Base-by-base conservation (phyloP, 1,284 basidiomycete genomes). In the Boletus holoroseus region DNA sequence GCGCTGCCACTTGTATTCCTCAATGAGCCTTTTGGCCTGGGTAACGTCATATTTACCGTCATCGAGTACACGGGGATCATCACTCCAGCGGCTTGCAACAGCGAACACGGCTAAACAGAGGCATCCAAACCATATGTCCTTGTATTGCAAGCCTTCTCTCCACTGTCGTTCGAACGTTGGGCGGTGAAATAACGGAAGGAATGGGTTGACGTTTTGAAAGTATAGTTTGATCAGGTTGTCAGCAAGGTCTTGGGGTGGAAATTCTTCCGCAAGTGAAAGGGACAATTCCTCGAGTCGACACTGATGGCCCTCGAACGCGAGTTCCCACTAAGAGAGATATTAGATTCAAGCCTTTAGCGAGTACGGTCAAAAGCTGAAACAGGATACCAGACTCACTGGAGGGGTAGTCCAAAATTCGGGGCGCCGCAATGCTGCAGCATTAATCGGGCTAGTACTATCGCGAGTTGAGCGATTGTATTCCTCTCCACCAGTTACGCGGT, bases 31-130 rank as follows among this genome's bases (percentile, higher is more conserved):
- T 40, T 63, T 59, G 37, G 54, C 55, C 38, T 42, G 53, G 3
- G 60, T 55, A n/a, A 50, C 32, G 11, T 46, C 50, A 34, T 62
- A 59, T 54, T 69, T 56, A 43, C 55, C 66, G 22, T 70, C 63
- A 18, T 74, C 73, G 51, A 86, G 67, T 1, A 88, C 82, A 5
- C 85, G 73, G 0, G 75, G 72, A 63, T 92, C 86, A 51, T 81
- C 71, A 50, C 79, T 76, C 74, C 79, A 88, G 39, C 83, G 76
- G 39, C 85, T 81, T 2, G 82, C 85, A 39, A 87, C 73, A n/a
- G 87, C 84, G 62, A 88, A 88, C 1, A 91, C 58, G 34, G 78
- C 69, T 35, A 78, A 58, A 56, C 84, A 73, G 68, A 77, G 66
- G 70, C 79, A 62, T 67, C 78, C 66, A 67, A 82, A 73, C 81